Conservation (phyloP, 495 filamentous ascomycete species). For the Rhypophila decipiens region DNA sequence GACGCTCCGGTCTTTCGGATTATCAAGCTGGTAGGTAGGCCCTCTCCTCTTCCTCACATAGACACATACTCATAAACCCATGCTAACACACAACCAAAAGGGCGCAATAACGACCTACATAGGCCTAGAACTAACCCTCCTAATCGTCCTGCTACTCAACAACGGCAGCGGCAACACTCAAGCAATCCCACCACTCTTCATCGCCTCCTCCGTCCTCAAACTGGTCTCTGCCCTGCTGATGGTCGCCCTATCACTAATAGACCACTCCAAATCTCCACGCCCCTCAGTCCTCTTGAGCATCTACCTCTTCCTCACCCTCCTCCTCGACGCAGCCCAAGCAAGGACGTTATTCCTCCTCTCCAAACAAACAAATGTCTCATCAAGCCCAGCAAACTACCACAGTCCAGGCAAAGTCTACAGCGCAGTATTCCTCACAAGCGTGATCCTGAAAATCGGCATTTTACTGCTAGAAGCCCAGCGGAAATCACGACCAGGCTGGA, state of each 20-base stretch:
- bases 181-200: too few relatives aligned
- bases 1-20: slow-evolving; percentile 27
- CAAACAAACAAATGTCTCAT: too few relatives aligned
- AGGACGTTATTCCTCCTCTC: slow-evolving; percentile 40
- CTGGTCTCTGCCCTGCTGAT: slow-evolving; percentile 33
- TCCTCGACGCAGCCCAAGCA: slow-evolving; percentile 52
- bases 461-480: slow-evolving; percentile 46
- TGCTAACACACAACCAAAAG: slow-evolving; percentile 1
- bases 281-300: slow-evolving; percentile 51
- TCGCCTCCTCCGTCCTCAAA: slow-evolving; percentile 17
- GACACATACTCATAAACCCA: background rate
- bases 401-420: slow-evolving; percentile 12
- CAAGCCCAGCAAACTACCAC: background rate
- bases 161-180: too few relatives aligned
- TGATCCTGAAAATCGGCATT: slow-evolving; percentile 40
- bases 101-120: slow-evolving; percentile 22
- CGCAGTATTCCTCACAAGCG: slow-evolving; percentile 37
- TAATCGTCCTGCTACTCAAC: slow-evolving; percentile 22
- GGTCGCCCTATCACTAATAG: slow-evolving; percentile 45
- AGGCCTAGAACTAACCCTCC: slow-evolving; percentile 25
- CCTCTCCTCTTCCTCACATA: slow-evolving; percentile 5
- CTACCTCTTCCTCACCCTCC: slow-evolving; percentile 50
- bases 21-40: slow-evolving; percentile 25
- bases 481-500: too few relatives aligned
- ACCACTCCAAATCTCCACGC: slow-evolving; percentile 45